Conservation (phyloP, 345 rosid species). For the Syzygium jambos region DNA sequence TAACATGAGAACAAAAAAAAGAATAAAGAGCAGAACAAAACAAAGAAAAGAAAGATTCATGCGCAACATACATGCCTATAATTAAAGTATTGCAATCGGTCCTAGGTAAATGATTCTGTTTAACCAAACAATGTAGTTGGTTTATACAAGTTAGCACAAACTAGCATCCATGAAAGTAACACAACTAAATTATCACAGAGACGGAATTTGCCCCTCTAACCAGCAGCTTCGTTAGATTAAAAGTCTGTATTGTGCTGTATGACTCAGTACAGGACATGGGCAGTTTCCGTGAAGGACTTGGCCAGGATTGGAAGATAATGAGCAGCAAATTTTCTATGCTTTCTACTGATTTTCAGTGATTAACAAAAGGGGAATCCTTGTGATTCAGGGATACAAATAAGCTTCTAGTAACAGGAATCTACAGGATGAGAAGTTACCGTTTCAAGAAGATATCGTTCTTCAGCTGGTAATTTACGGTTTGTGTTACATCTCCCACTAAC, state of each 20-base stretch:
- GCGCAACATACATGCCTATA: too few species aligned
- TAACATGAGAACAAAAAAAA: neutral
- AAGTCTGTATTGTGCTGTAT: neutral
- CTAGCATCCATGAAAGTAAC: too few species aligned
- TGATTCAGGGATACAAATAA: neutral
- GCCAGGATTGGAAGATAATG: neutral
- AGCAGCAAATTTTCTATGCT: neutral
- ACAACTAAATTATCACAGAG: neutral
- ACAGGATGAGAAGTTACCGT: slow-evolving; percentile 21
- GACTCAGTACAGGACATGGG: neutral
- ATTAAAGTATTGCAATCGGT: too few species aligned
- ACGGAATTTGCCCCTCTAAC: neutral
- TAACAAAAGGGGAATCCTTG: neutral
- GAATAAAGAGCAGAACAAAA: too few species aligned
- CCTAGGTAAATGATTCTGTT: too few species aligned
- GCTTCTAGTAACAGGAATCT: neutral
- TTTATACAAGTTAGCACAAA: too few species aligned
- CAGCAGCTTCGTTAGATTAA: neutral
- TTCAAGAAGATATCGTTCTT: slow-evolving; percentile 55
- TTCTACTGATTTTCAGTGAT: neutral
- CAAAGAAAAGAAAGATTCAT: too few species aligned
- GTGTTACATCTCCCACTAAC: slow-evolving; percentile 54
- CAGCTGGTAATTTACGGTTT: slow-evolving; percentile 24
- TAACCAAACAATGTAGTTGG: too few species aligned
- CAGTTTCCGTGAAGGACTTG: neutral